Evolutionary conservation across 2,329 filamentous ascomycete species (phyloP).

Genomic region (Aspergillus sp.): DNA sequence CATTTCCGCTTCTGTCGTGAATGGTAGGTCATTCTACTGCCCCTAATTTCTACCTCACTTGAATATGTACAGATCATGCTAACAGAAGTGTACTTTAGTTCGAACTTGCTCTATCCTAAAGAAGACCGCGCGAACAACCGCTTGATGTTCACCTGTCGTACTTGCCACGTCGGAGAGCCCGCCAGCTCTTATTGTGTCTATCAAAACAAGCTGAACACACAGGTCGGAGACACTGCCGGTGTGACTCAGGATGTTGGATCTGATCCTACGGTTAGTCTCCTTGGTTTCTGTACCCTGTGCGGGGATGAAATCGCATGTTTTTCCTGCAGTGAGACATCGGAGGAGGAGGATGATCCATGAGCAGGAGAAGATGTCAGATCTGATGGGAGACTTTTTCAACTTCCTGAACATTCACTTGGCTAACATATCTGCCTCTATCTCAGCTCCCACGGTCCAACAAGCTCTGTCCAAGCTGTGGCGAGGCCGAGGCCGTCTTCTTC

Average conservation of each 20-base stretch:
- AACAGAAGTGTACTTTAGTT: constrained; percentile 49
- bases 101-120: constrained; percentile 96
- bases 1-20: constrained; percentile 98
- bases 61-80: background rate
- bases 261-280: constrained; percentile 92
- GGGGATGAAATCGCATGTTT: constrained; percentile 57
- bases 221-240: constrained; percentile 90
- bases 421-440: constrained; percentile 26
- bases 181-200: constrained; percentile 90
- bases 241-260: constrained; percentile 96
- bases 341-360: constrained; percentile 18
- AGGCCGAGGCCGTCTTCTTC: constrained; percentile 95
- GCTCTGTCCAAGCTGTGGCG: constrained; percentile 78
- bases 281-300: constrained; percentile 58
- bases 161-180: constrained; percentile 86
- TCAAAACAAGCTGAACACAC: constrained; percentile 88
- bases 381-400: constrained; percentile 4
- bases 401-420: constrained; percentile 25
- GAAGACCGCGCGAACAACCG: constrained; percentile 82
- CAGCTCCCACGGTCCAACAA: constrained; percentile 89
- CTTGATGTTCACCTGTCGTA: constrained; percentile 93
- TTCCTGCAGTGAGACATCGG: constrained; percentile 47
- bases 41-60: constrained; percentile 16
- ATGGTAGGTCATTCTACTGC: constrained; percentile 57
- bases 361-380: background rate